These are phyloP conservation scores for Inga leiocalycina DNA, from an alignment of 306 rosid genomes.

Conservation along the genomic window DNA sequence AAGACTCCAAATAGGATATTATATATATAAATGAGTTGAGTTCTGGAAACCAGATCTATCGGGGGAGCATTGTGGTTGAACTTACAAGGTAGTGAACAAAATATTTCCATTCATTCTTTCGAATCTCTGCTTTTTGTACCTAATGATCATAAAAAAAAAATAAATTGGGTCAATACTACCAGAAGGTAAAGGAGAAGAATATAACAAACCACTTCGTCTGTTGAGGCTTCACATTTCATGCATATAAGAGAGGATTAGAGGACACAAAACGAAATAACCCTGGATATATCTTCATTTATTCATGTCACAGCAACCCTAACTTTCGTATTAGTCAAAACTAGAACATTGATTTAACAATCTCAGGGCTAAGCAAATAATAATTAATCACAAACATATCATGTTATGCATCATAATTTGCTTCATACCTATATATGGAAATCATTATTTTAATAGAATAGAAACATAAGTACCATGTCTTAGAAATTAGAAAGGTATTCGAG, in stretches of 20 bases:
- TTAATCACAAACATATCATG: neutral
- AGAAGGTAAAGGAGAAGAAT: neutral
- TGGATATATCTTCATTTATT: neutral
- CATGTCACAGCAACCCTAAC: neutral
- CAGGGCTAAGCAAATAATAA: neutral
- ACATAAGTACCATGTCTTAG: neutral
- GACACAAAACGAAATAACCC: neutral
- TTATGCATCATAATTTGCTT: neutral
- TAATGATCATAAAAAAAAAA: conserved; percentile 38
- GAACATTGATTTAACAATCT: neutral
- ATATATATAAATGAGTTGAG: conserved; percentile 5
- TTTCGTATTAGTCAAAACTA: neutral
- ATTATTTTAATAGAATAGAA: neutral
- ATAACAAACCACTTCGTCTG: neutral
- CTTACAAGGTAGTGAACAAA: conserved; percentile 98
- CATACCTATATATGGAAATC: neutral
- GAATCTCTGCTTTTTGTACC: conserved; percentile 88
- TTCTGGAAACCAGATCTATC: neutral
- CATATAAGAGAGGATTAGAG: neutral
- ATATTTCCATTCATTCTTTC: conserved; percentile 89
- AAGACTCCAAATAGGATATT: neutral
- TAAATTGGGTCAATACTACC: conserved; percentile 11
- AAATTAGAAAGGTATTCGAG: neutral
- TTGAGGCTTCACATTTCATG: neutral
- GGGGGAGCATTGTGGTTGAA: conserved; percentile 30